Evolutionary conservation across 192 early-diverging fungal genomes (phyloP).

Genomic region (Dissophora globulifera): DNA sequence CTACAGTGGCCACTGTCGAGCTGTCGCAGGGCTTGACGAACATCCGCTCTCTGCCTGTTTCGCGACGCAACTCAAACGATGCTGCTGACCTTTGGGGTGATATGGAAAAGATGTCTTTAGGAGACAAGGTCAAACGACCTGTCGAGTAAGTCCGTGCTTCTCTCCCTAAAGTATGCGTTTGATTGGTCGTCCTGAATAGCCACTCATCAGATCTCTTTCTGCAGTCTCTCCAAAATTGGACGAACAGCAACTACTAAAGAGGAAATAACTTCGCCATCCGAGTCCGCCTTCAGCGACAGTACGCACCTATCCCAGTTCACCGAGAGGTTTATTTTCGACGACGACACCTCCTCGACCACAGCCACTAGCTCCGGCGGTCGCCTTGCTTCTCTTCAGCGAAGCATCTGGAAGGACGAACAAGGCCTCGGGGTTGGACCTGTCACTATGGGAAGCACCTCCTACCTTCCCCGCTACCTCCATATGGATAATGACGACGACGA

Average conservation of each 20-base stretch:
- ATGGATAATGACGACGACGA: conserved; percentile 56
- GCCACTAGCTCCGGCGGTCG: conserved; percentile 5
- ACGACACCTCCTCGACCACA: conserved; percentile 27
- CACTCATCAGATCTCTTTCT: not conserved
- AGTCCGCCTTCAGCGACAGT: conserved; percentile 44
- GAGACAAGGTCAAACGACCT: conserved; percentile 47
- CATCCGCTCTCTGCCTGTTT: conserved; percentile 70
- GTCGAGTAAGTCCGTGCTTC: conserved; percentile 44
- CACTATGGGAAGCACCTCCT: conserved; percentile 45
- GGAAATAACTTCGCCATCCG: conserved; percentile 30
- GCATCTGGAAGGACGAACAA: conserved; percentile 46
- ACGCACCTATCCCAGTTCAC: conserved; percentile 56
- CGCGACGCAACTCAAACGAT: conserved; percentile 78
- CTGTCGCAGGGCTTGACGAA: conserved; percentile 14
- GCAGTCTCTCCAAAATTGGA: conserved; percentile 44
- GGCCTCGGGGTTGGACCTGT: conserved; percentile 26
- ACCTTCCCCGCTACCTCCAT: conserved; percentile 54
- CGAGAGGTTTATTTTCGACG: conserved; percentile 58
- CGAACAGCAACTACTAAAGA: conserved; percentile 19
- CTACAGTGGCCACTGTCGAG: conserved; percentile 12
- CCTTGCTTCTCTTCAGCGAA: conserved; percentile 30
- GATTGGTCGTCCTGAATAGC: not conserved
- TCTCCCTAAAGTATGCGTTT: too few relatives aligned
- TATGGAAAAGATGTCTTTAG: conserved; percentile 53
- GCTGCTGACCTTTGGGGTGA: conserved; percentile 50